phyloP scores from a whole-genome alignment of 164 flowering plant species.

The Buxus sempervirens region DNA sequence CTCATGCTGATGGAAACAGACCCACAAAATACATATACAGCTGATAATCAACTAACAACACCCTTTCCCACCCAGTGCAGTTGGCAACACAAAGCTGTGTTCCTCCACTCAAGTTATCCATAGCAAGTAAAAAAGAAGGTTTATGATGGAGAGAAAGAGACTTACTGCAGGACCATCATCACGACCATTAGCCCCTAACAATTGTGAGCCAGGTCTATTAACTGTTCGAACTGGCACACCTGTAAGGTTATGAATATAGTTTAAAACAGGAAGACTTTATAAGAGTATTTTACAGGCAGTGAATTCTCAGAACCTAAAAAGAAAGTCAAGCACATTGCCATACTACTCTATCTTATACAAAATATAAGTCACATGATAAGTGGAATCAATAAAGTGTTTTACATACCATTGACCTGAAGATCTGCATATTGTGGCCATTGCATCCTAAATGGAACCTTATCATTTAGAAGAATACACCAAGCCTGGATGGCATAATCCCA shows the following conservation, averaged over 20 bases:
- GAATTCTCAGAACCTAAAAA: no score
- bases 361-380: background rate
- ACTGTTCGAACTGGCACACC: slow-evolving; percentile 76
- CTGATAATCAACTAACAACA: no score
- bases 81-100: no score
- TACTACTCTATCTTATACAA: background rate
- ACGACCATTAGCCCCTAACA: slow-evolving; percentile 92
- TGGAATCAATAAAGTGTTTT: background rate
- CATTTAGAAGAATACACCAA: slow-evolving; percentile 98
- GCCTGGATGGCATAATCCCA: slow-evolving; percentile 42
- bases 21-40: no score
- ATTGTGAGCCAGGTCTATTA: slow-evolving; percentile 89
- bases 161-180: slow-evolving; percentile 97
- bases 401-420: slow-evolving; percentile 90
- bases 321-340: background rate
- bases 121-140: background rate
- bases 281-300: no score
- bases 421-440: slow-evolving; percentile 98
- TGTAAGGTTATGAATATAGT: slow-evolving; percentile 13
- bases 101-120: no score
- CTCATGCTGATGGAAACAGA: no score
- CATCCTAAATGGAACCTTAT: slow-evolving; percentile 91
- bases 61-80: no score
- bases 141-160: slow-evolving; percentile 9
- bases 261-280: no score